Conservation (phyloP, 2,329 filamentous ascomycete genomes). For the Pseudogymnoascus sp. region DNA sequence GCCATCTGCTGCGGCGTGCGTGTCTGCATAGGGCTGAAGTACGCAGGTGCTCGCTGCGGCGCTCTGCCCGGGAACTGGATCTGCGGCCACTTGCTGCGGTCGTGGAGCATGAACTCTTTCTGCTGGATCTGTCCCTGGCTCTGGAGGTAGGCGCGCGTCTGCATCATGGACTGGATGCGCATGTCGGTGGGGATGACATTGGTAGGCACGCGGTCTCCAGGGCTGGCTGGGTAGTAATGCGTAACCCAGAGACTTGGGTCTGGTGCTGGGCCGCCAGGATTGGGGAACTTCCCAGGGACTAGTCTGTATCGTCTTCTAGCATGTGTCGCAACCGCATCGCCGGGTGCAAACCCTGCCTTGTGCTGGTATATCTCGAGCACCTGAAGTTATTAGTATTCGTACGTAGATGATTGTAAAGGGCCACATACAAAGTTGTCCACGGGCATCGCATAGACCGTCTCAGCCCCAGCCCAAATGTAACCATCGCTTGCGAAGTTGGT, state of each 20-base stretch:
- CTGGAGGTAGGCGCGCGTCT: conserved; percentile 56
- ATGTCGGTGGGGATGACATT: conserved; percentile 56
- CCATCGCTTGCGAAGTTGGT: conserved; percentile 83
- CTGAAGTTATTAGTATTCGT: conserved; percentile 35
- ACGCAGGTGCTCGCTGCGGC: conserved; percentile 25
- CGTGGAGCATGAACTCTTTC: conserved; percentile 91
- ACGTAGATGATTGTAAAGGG: conserved; percentile 3
- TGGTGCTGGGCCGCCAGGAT: conserved; percentile 58
- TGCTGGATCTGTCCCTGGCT: conserved; percentile 72
- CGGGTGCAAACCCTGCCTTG: conserved; percentile 68
- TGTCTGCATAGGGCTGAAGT: conserved; percentile 19
- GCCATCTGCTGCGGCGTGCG: conserved; percentile 46
- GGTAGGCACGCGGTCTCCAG: conserved; percentile 62
- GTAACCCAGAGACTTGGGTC: conserved; percentile 85
- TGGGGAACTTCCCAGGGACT: conserved; percentile 58
- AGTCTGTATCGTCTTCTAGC: conserved; percentile 81
- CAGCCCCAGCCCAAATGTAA: conserved; percentile 79
- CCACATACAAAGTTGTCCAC: conserved; percentile 10
- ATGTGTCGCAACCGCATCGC: conserved; percentile 67
- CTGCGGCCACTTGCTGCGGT: conserved; percentile 82
- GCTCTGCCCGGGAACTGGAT: conserved; percentile 57
- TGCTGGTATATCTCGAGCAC: conserved; percentile 84
- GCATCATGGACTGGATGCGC: conserved; percentile 51
- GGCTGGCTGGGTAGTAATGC: conserved; percentile 75
- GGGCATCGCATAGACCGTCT: conserved; percentile 40